Evolutionary conservation across 2,329 filamentous ascomycete species (phyloP), one percentile per base, ranked within the genome.

Genomic region (Sclerotinia nivalis): DNA sequence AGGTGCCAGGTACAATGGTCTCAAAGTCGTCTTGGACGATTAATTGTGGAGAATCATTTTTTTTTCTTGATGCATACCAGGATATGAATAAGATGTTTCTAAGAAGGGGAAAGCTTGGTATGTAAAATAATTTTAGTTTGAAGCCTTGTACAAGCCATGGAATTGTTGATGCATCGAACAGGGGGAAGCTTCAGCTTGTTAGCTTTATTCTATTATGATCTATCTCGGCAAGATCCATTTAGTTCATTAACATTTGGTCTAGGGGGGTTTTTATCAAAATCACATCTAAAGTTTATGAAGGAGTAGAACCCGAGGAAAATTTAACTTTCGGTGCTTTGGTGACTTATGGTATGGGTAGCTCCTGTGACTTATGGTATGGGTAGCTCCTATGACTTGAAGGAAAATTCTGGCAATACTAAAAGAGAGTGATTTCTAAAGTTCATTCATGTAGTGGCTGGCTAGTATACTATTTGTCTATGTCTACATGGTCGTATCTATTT

Each of bases 11-110:
- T 65, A 69, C 67, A 64, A 64, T 65, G 28, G 49, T 58, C 45
- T 61, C 66, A 62, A 62, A 64, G 34, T 68, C 37, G 61, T 64
- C 61, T 64, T 69, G 67, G 58, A 69, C 40, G 67, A 64, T 64
- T 68, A 52, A 50, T 40, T 61, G 45, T 67, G 54, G 65, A 67
- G 61, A 40, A 40, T 64, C 34, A 40, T 49, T 9, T 22, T 31
- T 55, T 22, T 15, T 15, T 31, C 25, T 20, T 34, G 60, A 64
- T 50, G 60, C 45, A 64, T 64, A 15, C 20, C 61, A 64, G 47
- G 60, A n/a, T 64, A 13, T 9, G 25, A 37, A 50, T 64, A 37
- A 37, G 31, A 64, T 64, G 31, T 52, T 64, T 52, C 45, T 64
- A 20, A 37, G 45, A 50, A 37, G 20, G 45, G 60, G 25, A 49